Conservation (phyloP, 306 rosid species). For the Gleditsia sinensis region DNA sequence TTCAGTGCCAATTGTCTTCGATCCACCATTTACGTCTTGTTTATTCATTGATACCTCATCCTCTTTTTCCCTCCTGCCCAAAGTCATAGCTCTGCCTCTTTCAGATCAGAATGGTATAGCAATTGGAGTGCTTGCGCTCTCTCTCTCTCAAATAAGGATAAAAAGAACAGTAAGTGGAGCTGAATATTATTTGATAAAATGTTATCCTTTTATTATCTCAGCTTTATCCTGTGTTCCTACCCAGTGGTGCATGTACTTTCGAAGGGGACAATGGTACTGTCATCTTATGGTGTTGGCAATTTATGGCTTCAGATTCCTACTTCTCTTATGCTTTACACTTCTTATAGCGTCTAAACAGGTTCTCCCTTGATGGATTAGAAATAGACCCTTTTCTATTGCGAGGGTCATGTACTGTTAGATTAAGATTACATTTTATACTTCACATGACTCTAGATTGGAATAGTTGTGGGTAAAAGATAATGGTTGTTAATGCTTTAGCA, state of each 20-base stretch:
- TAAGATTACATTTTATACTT: background rate
- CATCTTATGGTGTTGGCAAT: constrained; percentile 46
- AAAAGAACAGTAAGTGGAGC: constrained; percentile 34
- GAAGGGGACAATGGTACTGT: constrained; percentile 54
- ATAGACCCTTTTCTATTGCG: constrained; percentile 23
- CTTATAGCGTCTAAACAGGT: constrained; percentile 35
- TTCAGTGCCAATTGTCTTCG: constrained; percentile 11
- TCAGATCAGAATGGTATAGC: background rate
- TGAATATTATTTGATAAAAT: constrained; percentile 35
- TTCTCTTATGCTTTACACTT: constrained; percentile 36
- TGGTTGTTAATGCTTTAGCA: background rate
- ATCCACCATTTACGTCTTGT: constrained; percentile 27
- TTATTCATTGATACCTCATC: constrained; percentile 29
- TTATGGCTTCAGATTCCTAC: constrained; percentile 52
- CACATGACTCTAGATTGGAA: too few species aligned
- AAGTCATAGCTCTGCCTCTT: constrained; percentile 38
- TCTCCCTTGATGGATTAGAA: constrained; percentile 25
- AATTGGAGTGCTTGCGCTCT: constrained; percentile 35
- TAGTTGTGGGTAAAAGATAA: background rate
- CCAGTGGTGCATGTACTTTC: constrained; percentile 46
- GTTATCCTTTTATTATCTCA: constrained; percentile 39
- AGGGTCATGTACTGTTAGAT: constrained; percentile 14
- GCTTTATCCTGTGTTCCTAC: constrained; percentile 46
- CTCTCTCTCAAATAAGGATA: constrained; percentile 36
- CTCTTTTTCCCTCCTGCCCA: constrained; percentile 23